Evolutionary conservation across 306 rosid genomes (phyloP), one percentile per base, ranked within the genome.

Genomic region (Trichosanthes truncata): DNA sequence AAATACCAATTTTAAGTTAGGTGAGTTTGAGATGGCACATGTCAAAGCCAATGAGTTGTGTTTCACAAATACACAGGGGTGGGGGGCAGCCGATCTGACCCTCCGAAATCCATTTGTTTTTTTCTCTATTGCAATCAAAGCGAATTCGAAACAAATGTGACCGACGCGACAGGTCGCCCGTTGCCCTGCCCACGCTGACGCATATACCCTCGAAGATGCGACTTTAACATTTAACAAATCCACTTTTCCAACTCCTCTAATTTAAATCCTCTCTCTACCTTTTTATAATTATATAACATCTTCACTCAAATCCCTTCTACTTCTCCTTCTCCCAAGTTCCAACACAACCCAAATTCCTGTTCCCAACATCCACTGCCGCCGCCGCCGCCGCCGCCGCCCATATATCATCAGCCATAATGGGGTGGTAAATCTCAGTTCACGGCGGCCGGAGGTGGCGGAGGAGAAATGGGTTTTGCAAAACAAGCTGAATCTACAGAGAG

Each of bases 141-240:
- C 6, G 1, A 18, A 18, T 3, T 2, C 4, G 73, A n/a, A 66
- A 66, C 29, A 66, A 11, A 35, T 18, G 49, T 35, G 74, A 66
- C 49, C 74, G 74, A 21, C 18, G 76, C 20, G n/a, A 25, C 48
- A 41, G 21, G 48, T 69, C 17, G 7, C 72, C 72, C 14, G 72
- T 35, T 33, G 11, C 46, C n/a, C 3, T 11, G 35, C n/a, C n/a
- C n/a, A n/a, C n/a, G 7, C 76, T 10, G 36, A 69, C 76, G 76
- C 53, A 69, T 69, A 69, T 69, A 41, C 76, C 75, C 53, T 69
- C 33, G n/a, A 69, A 67, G 74, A 68, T 68, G 52, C 75, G 40
- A 31, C n/a, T 3, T 61, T 61, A 61, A 29, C 29, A 7, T 49
- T 46, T 4, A 35, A 29, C 38, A 20, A 40, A 68, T 31, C 74